Evolutionary conservation across 192 early-diverging fungal genomes (phyloP), one percentile per base, ranked within the genome.

Genomic region (Chytriomyces sp.): DNA sequence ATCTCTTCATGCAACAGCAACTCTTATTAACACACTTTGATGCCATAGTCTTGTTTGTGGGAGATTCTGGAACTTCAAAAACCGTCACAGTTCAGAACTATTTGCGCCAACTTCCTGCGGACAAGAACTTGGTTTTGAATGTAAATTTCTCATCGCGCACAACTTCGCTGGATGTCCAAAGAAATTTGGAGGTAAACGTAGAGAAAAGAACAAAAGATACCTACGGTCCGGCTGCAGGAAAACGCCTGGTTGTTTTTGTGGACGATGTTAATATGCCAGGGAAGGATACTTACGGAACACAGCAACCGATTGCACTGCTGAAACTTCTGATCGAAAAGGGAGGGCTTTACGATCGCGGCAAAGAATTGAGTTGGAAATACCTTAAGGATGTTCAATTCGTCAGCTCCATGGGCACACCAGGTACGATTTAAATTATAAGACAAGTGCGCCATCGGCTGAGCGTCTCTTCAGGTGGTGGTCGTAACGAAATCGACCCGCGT

Each of bases 171-270:
- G 86, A 89, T 80, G 85, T 89, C 44, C 88, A 89, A 71, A 73
- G 84, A 69, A 89, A 89, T 64, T 47, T 89, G 77, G 88, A 89
- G 75, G 88, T 81, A 2, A 89, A 89, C 63, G 84, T 89, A 3
- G 88, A 89, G 68, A 89, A 89, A 63, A 71, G 88, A 24, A 89
- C 88, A 18, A 89, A 89, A 68, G 88, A 89, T 64, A 89, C 88
- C 28, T 89, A 89, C 65, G 88, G 88, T 7, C 88, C 88, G 1
- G 72, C 82, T 0, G 85, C 83, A 2, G 86, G 86, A 5, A 88
- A 87, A 77, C 35, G 82, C 5, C 79, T 89, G 60, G 68, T 89
- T 68, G 85, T 86, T 4, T 89, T 87, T 63, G 80, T 89, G 13
- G 88, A 89, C 49, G 88, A 89, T 77, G 72, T 89, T 9, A 89